Evolutionary conservation across 2,329 filamentous ascomycete species (phyloP).

Genomic region (Periconia macrospinosa): DNA sequence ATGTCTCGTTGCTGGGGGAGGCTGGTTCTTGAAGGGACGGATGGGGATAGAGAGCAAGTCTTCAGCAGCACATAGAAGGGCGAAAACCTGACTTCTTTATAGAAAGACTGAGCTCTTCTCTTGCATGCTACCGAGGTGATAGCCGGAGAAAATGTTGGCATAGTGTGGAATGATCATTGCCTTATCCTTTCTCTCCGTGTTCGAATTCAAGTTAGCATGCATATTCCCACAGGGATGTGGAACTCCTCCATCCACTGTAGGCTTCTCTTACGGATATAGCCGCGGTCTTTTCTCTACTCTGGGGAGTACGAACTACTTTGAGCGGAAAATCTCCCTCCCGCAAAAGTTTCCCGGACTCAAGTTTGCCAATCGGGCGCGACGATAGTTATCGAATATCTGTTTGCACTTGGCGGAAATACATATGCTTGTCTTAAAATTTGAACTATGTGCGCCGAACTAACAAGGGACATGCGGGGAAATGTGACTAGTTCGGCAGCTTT

Average conservation of each 20-base stretch:
- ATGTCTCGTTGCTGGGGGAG: neutral
- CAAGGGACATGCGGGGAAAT: conserved; percentile 1
- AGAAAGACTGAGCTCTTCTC: neutral
- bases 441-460: neutral
- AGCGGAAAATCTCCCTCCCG: neutral
- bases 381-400: too few species aligned
- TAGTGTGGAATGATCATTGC: neutral
- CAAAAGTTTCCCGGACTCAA: neutral
- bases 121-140: neutral
- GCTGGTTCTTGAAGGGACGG: neutral
- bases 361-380: neutral
- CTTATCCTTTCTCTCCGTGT: neutral
- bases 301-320: neutral
- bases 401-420: too few species aligned
- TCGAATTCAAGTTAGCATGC: neutral
- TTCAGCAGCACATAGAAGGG: neutral
- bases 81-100: neutral
- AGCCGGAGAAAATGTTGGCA: neutral
- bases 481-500: conserved; percentile 5
- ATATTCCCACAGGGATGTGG: neutral
- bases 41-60: neutral
- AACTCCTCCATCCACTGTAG: neutral
- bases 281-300: neutral
- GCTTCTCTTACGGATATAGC: neutral
- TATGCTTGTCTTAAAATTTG: neutral